Evolutionary conservation across 108 stramenopile species (phyloP), one percentile per base, ranked within the genome.

Genomic region (Skeletonema menzelii): DNA sequence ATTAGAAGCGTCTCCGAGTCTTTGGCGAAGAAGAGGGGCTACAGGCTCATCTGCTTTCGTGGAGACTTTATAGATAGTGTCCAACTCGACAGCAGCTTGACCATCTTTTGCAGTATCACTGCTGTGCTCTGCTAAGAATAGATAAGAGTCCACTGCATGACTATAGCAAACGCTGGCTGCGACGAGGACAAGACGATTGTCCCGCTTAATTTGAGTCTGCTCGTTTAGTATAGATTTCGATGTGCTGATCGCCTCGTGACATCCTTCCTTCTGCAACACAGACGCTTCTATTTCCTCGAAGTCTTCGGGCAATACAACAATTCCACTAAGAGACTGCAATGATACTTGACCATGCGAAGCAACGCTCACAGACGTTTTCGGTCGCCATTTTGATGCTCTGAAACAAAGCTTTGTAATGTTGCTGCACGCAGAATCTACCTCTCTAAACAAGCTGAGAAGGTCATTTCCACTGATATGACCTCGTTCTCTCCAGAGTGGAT

Each of bases 1-100:
- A 65, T 95, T 95, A 69, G 88, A 92, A 1, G 94, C 78, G 77
- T 95, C 94, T 14, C 94, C 94, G n/a, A 91, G 80, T n/a, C 93
- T 59, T 67, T 91, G 88, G 4, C 75, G 83, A 4, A 94, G 76
- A 34, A 94, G 61, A 57, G 79, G 67, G 3, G 88, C 65, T 24
- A 87, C 31, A 10, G 62, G 13, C 46, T 80, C 35, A 46, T 24
- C 42, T 20, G 31, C 27, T 13, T 13, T 30, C 13, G 44, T 28
- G 4, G 44, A 30, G 3, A 17, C 17, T 14, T 27, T 46, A 10
- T 42, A 13, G 19, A 70, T 57, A 42, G 12, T 20, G 24, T 55
- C 60, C 17, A 40, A 13, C 8, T 30, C 47, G 4, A 31, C 28
- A 15, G 17, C 22, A 24, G 20, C 19, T 22, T 22, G 19, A 22